phyloP scores from a whole-genome alignment of 1,139 yeast genomes.

The Yamadazyma taylorii region DNA sequence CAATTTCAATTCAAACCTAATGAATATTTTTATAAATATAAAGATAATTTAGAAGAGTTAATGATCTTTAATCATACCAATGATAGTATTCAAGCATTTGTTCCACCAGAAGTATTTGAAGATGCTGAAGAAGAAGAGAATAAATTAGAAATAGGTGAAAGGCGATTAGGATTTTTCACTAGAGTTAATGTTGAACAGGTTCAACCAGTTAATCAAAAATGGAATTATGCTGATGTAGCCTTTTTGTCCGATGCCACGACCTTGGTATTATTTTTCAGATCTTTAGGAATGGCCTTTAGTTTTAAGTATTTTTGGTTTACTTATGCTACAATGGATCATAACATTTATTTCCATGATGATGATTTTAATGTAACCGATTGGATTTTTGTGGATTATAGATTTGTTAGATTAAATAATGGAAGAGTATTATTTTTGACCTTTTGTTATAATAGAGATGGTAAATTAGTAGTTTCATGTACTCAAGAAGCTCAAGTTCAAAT shows the following conservation, averaged over 20 bases:
- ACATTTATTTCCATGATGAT: conserved; percentile 34
- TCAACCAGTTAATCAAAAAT: conserved; percentile 22
- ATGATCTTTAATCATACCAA: conserved; percentile 30
- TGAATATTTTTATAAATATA: conserved; percentile 31
- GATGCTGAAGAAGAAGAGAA: conserved; percentile 18
- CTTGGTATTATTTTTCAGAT: conserved; percentile 29
- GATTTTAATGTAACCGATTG: conserved; percentile 34
- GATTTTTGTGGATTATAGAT: conserved; percentile 39
- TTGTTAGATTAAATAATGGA: conserved; percentile 36
- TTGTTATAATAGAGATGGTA: conserved; percentile 33
- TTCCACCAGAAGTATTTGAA: conserved; percentile 32
- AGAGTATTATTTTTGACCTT: conserved; percentile 34
- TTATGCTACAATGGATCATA: conserved; percentile 43
- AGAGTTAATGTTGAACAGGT: conserved; percentile 34
- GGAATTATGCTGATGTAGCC: conserved; percentile 23
- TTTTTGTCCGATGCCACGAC: conserved; percentile 36
- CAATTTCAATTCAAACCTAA: conserved; percentile 34
- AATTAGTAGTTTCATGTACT: conserved; percentile 21
- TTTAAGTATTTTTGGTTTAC: conserved; percentile 25
- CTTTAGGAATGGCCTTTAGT: conserved; percentile 29
- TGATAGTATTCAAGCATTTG: conserved; percentile 30
- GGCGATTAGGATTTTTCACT: conserved; percentile 35
- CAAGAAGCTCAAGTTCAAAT: conserved; percentile 40
- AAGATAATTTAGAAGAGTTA: conserved; percentile 28
- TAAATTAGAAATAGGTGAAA: conserved; percentile 28